Evolutionary conservation across 495 filamentous ascomycete species (phyloP), one percentile per base, ranked within the genome.

Genomic region (Aspergillus haitiensis): DNA sequence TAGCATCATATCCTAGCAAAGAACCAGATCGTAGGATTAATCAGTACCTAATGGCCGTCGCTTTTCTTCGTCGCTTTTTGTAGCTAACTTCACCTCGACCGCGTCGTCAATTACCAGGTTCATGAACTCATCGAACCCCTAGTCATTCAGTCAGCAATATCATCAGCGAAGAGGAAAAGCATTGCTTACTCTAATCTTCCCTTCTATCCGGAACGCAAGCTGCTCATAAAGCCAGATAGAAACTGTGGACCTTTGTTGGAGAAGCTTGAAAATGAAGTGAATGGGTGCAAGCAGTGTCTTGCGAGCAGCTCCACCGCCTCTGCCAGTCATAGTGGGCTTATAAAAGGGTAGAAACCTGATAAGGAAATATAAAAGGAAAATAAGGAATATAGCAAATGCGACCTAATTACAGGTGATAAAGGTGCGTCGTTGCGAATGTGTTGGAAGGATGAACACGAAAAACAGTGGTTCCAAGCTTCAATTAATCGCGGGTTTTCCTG

Each of bases 101-200:
- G 94, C 94, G 67, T 98, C 91, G 68, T 97, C 93, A 52, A 98
- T 83, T 35, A 98, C 94, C 44, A 98, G 81, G 74, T 98, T 98
- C 95, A 98, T 98, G 76, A 97, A 98, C 72, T 98, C 94, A 73
- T 98, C 94, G 63, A 96, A 98, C 35, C 92, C 92, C 89, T 95
- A 68, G 34, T 10, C 39, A 62, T 27, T 13, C 21, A 11, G 40
- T 59, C 36, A 60, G 49, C n/a, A 5, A 33, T 13, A 34, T 35
- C 16, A 18, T 61, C 39, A 13, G 39, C 18, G 21, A 18, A 34
- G 37, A 15, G 11, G 50, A 27, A 50, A 44, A 21, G 49, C 13
- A 52, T 6, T 27, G 60, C 48, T 47, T 71, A 97, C 93, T 67
- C 92, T 83, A 64, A 98, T 96, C 75, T 92, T 95, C 27, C 94